Percentiles rank a stretch among this genome's conserved stretches.
Conservation (phyloP, 2,329 filamentous ascomycete genomes). For the Penicillium vulpinum region DNA sequence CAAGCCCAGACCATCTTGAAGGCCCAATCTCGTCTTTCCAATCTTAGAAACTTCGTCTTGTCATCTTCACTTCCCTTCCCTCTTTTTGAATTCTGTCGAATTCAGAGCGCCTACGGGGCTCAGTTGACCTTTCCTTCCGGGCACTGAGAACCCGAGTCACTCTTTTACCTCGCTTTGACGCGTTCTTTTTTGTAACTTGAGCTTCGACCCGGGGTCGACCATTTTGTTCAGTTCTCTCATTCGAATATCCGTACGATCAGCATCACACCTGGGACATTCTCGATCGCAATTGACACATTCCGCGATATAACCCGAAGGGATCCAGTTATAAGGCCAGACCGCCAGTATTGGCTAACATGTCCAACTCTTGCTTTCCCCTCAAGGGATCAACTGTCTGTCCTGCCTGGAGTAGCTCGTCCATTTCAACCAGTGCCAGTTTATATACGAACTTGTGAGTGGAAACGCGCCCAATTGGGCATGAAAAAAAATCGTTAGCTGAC, state of each 20-base stretch:
- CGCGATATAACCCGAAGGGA: neutral
- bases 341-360: conserved; percentile 35
- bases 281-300: conserved; percentile 23
- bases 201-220: conserved; percentile 16
- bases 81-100: conserved; percentile 8
- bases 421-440: conserved; percentile 63
- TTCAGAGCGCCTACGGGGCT: conserved; percentile 21
- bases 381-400: conserved; percentile 68
- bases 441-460: conserved; percentile 64
- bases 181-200: conserved; percentile 17
- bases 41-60: conserved; percentile 18
- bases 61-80: conserved; percentile 13
- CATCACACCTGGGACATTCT: conserved; percentile 2
- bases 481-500: conserved; percentile 28
- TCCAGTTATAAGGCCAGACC: neutral
- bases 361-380: conserved; percentile 63
- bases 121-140: conserved; percentile 24
- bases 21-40: conserved; percentile 5
- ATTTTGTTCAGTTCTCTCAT: neutral
- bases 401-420: conserved; percentile 69
- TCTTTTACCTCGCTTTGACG: conserved; percentile 22
- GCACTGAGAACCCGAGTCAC: conserved; percentile 21
- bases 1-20: conserved; percentile 18
- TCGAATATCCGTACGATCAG: conserved; percentile 6
- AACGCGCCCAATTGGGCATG: conserved; percentile 26